Evolutionary conservation across 345 rosid genomes (phyloP).

Genomic region (Arabidopsis suecica): DNA sequence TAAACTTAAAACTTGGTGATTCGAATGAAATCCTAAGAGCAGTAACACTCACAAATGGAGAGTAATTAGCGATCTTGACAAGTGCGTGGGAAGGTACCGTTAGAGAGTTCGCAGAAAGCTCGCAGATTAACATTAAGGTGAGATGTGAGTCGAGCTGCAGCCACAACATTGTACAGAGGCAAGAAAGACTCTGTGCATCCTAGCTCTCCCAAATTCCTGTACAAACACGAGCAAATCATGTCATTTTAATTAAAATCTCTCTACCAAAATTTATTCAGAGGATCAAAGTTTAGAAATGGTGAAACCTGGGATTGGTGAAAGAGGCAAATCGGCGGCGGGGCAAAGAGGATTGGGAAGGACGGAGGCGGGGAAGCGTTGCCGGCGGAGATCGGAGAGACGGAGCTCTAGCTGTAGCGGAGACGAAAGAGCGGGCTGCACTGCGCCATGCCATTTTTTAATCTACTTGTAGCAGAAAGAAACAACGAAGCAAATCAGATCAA

Average conservation of each 20-base stretch:
- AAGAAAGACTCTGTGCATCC: conserved; percentile 75
- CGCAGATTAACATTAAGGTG: conserved; percentile 71
- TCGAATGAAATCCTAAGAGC: conserved; percentile 52
- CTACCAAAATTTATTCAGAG: too few relatives aligned
- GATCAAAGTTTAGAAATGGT: neutral
- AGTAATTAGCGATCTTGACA: conserved; percentile 97
- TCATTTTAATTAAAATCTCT: too few relatives aligned
- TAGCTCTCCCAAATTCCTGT: conserved; percentile 81
- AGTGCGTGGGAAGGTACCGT: conserved; percentile 95
- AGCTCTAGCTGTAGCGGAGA: conserved; percentile 62
- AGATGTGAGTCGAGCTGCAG: conserved; percentile 61
- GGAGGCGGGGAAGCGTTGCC: conserved; percentile 67
- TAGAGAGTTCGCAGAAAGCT: conserved; percentile 92
- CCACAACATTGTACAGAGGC: conserved; percentile 60
- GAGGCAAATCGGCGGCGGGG: conserved; percentile 77
- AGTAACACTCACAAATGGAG: conserved; percentile 83
- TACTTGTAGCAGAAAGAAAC: neutral
- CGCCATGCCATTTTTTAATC: conserved; percentile 56
- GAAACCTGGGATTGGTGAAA: conserved; percentile 67
- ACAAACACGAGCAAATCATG: too few relatives aligned
- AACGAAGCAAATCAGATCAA: conserved; percentile 13
- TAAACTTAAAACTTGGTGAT: conserved; percentile 21
- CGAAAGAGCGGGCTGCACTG: conserved; percentile 51
- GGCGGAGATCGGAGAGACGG: conserved; percentile 65
- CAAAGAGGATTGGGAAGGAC: conserved; percentile 57